These are phyloP conservation scores for Metarhizium rileyi DNA, from an alignment of 2,329 filamentous ascomycete species.

Conservation along the genomic window DNA sequence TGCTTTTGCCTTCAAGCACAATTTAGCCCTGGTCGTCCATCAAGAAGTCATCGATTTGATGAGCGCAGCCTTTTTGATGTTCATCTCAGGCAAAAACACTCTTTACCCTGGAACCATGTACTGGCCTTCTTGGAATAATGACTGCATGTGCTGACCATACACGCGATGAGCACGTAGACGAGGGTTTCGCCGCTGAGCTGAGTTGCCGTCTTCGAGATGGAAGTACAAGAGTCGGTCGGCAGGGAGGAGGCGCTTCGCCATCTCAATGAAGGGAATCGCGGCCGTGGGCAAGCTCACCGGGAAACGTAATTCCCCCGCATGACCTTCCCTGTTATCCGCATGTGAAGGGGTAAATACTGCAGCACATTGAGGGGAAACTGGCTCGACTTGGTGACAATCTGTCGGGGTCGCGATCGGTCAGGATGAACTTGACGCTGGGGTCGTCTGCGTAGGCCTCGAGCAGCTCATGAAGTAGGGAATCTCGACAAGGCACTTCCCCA, in stretches of 20 bases:
- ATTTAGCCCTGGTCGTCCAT: too few species aligned
- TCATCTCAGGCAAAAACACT: too few species aligned
- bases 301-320: slow-evolving; percentile 2
- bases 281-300: not conserved
- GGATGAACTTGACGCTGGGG: slow-evolving; percentile 27
- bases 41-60: too few species aligned
- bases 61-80: too few species aligned
- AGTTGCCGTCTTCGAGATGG: slow-evolving; percentile 23
- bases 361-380: slow-evolving; percentile 18
- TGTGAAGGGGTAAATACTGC: slow-evolving; percentile 14
- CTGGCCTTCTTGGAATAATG: too few species aligned
- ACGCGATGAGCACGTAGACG: too few species aligned
- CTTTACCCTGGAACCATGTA: too few species aligned
- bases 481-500: slow-evolving; percentile 8
- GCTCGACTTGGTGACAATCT: slow-evolving; percentile 5
- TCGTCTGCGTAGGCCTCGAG: slow-evolving; percentile 18
- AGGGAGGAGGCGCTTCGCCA: slow-evolving; percentile 17
- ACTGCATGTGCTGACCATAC: too few species aligned
- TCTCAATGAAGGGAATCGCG: slow-evolving; percentile 7
- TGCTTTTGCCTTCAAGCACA: too few species aligned
- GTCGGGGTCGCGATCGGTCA: slow-evolving; percentile 24
- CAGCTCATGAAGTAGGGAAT: slow-evolving; percentile 15
- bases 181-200: slow-evolving; percentile 28
- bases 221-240: slow-evolving; percentile 18
- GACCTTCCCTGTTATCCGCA: not conserved